Percentiles rank a stretch among this genome's conserved stretches.
These are phyloP conservation scores for Hypoxylon crocopeplum DNA, from an alignment of 495 filamentous ascomycete species.

Conservation along the genomic window DNA sequence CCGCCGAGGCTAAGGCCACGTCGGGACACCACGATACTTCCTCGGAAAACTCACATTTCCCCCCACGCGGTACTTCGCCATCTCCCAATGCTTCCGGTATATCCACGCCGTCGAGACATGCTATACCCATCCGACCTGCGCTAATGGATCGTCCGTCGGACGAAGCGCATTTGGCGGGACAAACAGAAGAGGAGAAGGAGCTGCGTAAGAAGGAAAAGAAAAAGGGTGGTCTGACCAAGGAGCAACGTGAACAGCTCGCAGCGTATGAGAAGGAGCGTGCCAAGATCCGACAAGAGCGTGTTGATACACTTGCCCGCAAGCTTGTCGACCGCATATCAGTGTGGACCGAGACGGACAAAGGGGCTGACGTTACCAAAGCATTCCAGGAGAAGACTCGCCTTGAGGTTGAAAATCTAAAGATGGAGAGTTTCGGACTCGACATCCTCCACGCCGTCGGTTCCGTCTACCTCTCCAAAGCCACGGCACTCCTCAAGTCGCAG, in stretches of 20 bases:
- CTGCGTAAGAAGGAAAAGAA: slow-evolving; percentile 80
- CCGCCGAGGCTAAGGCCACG: slow-evolving; percentile 12
- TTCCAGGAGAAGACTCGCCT: slow-evolving; percentile 94
- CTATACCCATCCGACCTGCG: slow-evolving; percentile 76
- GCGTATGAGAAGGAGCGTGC: slow-evolving; percentile 88
- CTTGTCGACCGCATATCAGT: slow-evolving; percentile 89
- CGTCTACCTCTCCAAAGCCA: slow-evolving; percentile 87
- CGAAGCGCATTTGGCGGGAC: slow-evolving; percentile 73
- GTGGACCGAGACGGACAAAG: slow-evolving; percentile 97
- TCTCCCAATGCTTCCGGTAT: slow-evolving; percentile 64
- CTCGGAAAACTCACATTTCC: slow-evolving; percentile 32
- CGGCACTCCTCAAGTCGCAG: slow-evolving; percentile 87
- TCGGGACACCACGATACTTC: slow-evolving; percentile 28
- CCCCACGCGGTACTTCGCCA: slow-evolving; percentile 44
- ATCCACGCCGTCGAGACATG: slow-evolving; percentile 46
- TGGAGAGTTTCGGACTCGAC: slow-evolving; percentile 97
- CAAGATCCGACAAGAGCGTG: slow-evolving; percentile 85
- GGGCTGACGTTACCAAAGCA: slow-evolving; percentile 78
- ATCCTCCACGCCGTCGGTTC: slow-evolving; percentile 94
- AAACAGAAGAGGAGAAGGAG: slow-evolving; percentile 73
- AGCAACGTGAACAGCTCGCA: slow-evolving; percentile 87
- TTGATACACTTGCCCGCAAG: slow-evolving; percentile 81
- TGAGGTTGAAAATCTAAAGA: slow-evolving; percentile 97
- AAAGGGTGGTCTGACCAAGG: slow-evolving; percentile 82
- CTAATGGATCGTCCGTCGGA: slow-evolving; percentile 90